Evolutionary conservation across 768 basidiomycete genomes (phyloP).

Genomic region (Boletus pseudopeckii): DNA sequence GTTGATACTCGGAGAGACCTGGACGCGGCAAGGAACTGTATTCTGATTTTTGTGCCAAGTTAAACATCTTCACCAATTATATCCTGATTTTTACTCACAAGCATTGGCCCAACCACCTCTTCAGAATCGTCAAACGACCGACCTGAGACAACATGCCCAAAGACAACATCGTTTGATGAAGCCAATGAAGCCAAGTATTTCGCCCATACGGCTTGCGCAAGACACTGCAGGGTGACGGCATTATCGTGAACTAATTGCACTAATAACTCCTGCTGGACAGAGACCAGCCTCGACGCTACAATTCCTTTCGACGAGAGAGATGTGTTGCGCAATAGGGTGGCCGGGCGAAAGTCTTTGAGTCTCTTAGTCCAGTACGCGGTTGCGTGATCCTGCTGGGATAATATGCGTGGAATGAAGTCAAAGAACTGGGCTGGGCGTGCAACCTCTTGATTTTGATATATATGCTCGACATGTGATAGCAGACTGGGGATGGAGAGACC

Average conservation of each 20-base stretch:
- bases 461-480: constrained; percentile 29
- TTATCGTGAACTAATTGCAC: constrained; percentile 15
- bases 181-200: constrained; percentile 24
- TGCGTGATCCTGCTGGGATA: constrained; percentile 37
- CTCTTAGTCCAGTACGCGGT: constrained; percentile 37
- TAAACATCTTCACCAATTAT: not conserved
- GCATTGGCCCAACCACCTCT: constrained; percentile 43
- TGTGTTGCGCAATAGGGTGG: constrained; percentile 14
- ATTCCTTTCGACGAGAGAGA: constrained; percentile 10
- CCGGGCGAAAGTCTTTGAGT: constrained; percentile 24
- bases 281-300: constrained; percentile 10
- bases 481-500: constrained; percentile 41
- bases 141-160: constrained; percentile 47
- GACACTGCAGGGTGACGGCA: constrained; percentile 37
- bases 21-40: constrained; percentile 44
- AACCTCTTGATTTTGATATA: constrained; percentile 27
- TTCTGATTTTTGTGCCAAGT: constrained; percentile 31
- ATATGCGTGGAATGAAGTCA: constrained; percentile 36
- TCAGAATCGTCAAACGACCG: constrained; percentile 40
- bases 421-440: constrained; percentile 32
- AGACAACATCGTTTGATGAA: constrained; percentile 37
- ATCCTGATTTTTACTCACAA: constrained; percentile 32
- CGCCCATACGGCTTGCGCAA: constrained; percentile 32
- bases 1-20: constrained; percentile 18
- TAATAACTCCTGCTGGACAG: constrained; percentile 7